Conservation (phyloP, 345 rosid species). For the Eucalyptus erythrocorys region DNA sequence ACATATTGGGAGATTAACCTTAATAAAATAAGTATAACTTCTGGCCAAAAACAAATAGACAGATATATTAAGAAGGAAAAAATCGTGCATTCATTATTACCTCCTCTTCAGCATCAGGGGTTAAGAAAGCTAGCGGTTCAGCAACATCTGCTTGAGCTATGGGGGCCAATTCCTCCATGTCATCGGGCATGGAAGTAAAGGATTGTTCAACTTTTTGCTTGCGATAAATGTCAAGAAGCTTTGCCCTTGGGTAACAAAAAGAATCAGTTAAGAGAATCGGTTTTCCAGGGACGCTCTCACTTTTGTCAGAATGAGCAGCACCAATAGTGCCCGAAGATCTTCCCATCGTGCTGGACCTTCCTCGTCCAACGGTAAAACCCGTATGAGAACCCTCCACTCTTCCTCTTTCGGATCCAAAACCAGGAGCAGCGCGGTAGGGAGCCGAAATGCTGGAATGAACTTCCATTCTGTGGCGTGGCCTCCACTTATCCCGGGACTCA, state of each 20-base stretch:
- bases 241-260: conserved; percentile 68
- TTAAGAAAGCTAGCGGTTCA: conserved; percentile 66
- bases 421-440: conserved; percentile 73
- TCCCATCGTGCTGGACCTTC: conserved; percentile 40
- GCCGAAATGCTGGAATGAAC: conserved; percentile 36
- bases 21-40: background rate
- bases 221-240: conserved; percentile 68
- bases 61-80: background rate
- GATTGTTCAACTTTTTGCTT: conserved; percentile 18
- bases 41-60: background rate
- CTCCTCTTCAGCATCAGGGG: conserved; percentile 71
- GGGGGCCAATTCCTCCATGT: conserved; percentile 42
- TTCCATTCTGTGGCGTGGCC: conserved; percentile 92
- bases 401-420: conserved; percentile 67
- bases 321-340: conserved; percentile 14
- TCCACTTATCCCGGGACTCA: conserved; percentile 93
- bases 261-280: conserved; percentile 7
- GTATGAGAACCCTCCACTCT: conserved; percentile 48
- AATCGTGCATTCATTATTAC: conserved; percentile 12
- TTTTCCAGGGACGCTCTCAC: conserved; percentile 28
- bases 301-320: conserved; percentile 10
- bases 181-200: conserved; percentile 26
- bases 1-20: background rate
- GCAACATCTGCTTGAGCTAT: conserved; percentile 19
- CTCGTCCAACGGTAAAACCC: conserved; percentile 71